Percentiles rank a stretch among this genome's conserved stretches.
phyloP scores from a whole-genome alignment of 495 filamentous ascomycete genomes.

The Clavariopsis aquatica region DNA sequence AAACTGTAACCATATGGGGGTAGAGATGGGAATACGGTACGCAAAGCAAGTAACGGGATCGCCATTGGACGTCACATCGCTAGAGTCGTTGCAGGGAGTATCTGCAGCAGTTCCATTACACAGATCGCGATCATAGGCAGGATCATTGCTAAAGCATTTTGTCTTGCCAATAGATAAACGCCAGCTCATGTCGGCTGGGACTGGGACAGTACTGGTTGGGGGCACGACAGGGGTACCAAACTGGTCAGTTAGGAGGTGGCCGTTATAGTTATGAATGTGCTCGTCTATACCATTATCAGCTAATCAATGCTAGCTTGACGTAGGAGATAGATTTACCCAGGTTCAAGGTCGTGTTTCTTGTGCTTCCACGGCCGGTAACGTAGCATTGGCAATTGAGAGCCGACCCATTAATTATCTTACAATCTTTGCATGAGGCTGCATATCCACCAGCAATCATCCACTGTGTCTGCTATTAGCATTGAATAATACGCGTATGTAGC shows the following conservation, averaged over 20 bases:
- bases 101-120: neutral
- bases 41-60: neutral
- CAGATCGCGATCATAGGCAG: neutral
- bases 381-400: constrained; percentile 2
- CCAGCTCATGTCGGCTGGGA: constrained; percentile 19
- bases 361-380: neutral
- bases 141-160: neutral
- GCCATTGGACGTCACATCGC: neutral
- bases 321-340: neutral
- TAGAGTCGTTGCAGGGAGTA: neutral
- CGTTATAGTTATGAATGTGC: constrained; percentile 16
- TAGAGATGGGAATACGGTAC: neutral
- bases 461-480: neutral
- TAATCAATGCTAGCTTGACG: neutral
- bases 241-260: constrained; percentile 22
- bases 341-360: neutral
- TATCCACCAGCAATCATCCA: constrained; percentile 1
- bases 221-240: constrained; percentile 7
- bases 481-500: neutral
- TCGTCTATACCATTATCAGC: constrained; percentile 1
- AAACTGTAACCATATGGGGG: neutral
- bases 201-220: neutral
- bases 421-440: constrained; percentile 1
- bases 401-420: constrained; percentile 5
- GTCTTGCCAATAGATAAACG: neutral